phyloP scores from a whole-genome alignment of 78 protist species.

The Anaeramoeba ignava region DNA sequence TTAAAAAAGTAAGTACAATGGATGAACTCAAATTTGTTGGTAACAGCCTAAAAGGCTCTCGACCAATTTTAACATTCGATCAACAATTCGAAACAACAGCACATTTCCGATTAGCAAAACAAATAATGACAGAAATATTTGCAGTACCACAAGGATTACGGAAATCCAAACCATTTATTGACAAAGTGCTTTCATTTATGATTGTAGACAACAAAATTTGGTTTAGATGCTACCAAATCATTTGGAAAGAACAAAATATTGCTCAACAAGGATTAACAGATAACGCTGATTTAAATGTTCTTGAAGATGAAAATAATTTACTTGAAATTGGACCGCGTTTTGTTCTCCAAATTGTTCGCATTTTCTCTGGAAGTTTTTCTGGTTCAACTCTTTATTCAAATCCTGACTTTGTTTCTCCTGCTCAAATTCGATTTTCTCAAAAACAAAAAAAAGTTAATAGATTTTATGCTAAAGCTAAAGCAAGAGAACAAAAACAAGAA shows the following conservation, averaged over 20 bases:
- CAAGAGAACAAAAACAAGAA: too few relatives aligned
- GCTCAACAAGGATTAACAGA: not conserved
- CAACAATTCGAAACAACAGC: conserved; percentile 10
- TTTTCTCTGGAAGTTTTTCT: conserved; percentile 3
- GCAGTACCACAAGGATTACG: conserved; percentile 6
- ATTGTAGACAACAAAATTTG: conserved; percentile 15
- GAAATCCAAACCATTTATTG: not conserved
- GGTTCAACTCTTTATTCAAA: conserved; percentile 2
- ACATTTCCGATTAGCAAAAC: conserved; percentile 7
- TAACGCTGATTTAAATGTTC: not conserved
- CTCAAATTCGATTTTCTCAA: conserved; percentile 3
- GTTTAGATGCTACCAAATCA: conserved; percentile 17
- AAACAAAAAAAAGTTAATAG: too few relatives aligned
- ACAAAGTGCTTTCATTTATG: conserved; percentile 11
- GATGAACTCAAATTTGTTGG: conserved; percentile 82
- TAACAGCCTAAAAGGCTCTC: conserved; percentile 78
- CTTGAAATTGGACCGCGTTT: conserved; percentile 20
- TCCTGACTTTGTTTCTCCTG: conserved; percentile 3
- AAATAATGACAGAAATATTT: conserved; percentile 12
- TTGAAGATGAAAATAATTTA: not conserved
- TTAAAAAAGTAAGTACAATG: conserved; percentile 60
- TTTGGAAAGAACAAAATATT: too few relatives aligned
- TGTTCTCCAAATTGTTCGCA: conserved; percentile 9
- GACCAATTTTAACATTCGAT: conserved; percentile 85
- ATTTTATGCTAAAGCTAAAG: too few relatives aligned